A percentile compares a stretch with the other conserved stretches of the same genome.
These are phyloP conservation scores for Murraya koenigii DNA, from an alignment of 345 rosid genomes.

Conservation along the genomic window DNA sequence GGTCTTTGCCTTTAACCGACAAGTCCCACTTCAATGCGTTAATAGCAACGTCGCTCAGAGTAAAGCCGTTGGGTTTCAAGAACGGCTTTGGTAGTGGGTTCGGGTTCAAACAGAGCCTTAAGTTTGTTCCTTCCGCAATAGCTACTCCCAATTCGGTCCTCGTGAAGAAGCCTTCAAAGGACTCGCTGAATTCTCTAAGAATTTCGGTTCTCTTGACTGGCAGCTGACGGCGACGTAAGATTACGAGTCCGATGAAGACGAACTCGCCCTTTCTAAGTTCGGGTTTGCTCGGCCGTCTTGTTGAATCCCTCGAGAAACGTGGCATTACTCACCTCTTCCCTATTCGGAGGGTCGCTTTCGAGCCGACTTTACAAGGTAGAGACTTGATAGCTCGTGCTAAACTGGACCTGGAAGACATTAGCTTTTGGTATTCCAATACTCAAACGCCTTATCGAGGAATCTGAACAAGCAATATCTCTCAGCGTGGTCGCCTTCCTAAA, in stretches of 20 bases:
- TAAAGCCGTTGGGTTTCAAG: constrained; percentile 16
- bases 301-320: constrained; percentile 65
- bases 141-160: constrained; percentile 80
- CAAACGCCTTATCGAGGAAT: constrained; percentile 70
- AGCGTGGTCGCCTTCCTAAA: constrained; percentile 76
- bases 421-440: constrained; percentile 95
- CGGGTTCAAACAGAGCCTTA: constrained; percentile 24
- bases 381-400: constrained; percentile 96
- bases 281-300: constrained; percentile 74
- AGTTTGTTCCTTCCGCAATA: constrained; percentile 56
- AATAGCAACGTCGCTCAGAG: constrained; percentile 6
- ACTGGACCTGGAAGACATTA: constrained; percentile 98
- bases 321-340: constrained; percentile 95
- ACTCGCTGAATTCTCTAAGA: constrained; percentile 37
- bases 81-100: constrained; percentile 1
- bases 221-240: constrained; percentile 17
- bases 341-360: constrained; percentile 92
- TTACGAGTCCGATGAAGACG: constrained; percentile 35
- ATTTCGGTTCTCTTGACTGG: constrained; percentile 27
- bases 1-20: constrained; percentile 22
- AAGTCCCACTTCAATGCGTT: constrained; percentile 39
- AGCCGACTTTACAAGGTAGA: constrained; percentile 83
- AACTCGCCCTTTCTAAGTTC: constrained; percentile 69
- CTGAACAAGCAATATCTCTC: constrained; percentile 34
- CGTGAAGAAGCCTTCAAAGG: constrained; percentile 82